Base-by-base conservation (phyloP, 805 yeast genomes). In the Saturnispora halmiae region DNA sequence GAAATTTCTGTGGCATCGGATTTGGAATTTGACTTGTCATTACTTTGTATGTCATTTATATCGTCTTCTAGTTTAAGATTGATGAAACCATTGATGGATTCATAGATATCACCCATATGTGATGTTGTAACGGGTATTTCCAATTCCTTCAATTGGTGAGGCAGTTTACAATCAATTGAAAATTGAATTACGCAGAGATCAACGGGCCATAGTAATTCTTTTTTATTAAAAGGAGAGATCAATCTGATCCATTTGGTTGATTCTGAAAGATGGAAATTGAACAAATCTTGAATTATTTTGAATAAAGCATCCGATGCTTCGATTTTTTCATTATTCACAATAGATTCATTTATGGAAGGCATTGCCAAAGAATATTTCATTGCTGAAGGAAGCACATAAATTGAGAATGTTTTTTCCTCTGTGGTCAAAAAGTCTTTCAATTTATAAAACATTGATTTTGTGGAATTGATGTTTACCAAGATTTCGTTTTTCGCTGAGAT, bases 121-220 rank as follows among this genome's bases (percentile, higher is more conserved):
- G 61, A 45, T 5, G 62, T 58, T 36, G 54, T 54, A 11, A 47
- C 46, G 18, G 53, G 24, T 15, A 46, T 47, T 13, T 48, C 31
- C 14, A 24, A 25, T 2, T 31, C 18, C 3, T 30, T 39, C 10
- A 42, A 41, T 11, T 24, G 15, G 20, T 22, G 33, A 2, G 29
- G 24, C 15, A 20, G 9, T 4, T 42, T 35, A 6, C 25, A 29
- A 27, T 50, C 57, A 1, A 48, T 41, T 2, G 58, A 73, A 41
- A 68, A 61, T 52, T 82, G 92, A 4, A 75, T 63, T 42, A 73
- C 64, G 51, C 88, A 79, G 16, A 82, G 60, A 34, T 72, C 73
- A 51, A 79, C 60, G 0, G 94, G 94, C 94, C 94, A 83, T 33
- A 75, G 58, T 2, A 82, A 71, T 41, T 66, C 75, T 51, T 78